Evolutionary conservation across 2,329 filamentous ascomycete genomes (phyloP), one percentile per base, ranked within the genome.

Genomic region (Xylariales sp.): DNA sequence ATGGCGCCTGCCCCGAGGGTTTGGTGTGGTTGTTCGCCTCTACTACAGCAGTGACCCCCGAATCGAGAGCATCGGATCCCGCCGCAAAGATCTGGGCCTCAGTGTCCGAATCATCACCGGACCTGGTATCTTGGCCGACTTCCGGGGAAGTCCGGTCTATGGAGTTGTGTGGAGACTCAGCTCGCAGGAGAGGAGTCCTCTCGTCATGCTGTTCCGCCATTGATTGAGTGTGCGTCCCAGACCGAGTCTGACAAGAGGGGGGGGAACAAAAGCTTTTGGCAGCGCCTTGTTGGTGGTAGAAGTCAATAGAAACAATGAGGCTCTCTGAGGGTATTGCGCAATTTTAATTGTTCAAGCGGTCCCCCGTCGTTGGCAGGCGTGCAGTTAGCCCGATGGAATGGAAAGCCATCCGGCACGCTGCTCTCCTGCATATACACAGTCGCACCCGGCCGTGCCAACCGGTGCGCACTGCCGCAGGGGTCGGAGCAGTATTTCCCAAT

Each of bases 191-290:
- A 13, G 35, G 18, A 7, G 27, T 38, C 17, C 27, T n/a, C 7
- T 38, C 35, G 19, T 38, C 35, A 17, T 17, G n/a, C 17, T 35
- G 13, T 15, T 30, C 18, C 13, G 27, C 6, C 28, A 31, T 29
- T 12, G 18, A 15, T n/a, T 8, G 28, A 28, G 4, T 1, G 16
- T 17, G 17, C 8, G 15, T 25, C n/a, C 23, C n/a, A 25, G 23
- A n/a, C n/a, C n/a, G 8, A n/a, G 23, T 8, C n/a, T 8, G 23
- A 8, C 23, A 25, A 25, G 23, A 25, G 8, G 8, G 23, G 8
- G 23, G 8, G 23, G n/a, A 25, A 25, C 8, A 25, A 25, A 25
- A 25, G 23, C n/a, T 25, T n/a, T 25, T 25, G 23, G 8, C 23
- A 8, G 23, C 23, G 23, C n/a, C 23, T 25, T 25, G 8, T 8